Evolutionary conservation across 176 grass and related monocot genomes (phyloP).

Genomic region (Phyllostachys edulis): DNA sequence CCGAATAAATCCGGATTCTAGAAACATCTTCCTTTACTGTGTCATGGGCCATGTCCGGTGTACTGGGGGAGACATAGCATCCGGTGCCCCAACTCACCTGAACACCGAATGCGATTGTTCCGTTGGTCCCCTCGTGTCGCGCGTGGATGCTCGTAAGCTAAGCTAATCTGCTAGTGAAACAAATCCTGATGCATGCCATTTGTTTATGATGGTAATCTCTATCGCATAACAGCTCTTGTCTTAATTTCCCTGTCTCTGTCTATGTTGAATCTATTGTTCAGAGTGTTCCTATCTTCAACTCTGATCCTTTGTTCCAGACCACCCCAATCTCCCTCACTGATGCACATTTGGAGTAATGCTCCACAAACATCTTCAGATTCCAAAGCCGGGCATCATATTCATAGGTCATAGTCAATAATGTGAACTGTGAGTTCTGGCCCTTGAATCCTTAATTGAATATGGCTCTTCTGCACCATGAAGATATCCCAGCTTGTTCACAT

Average conservation of each 20-base stretch:
- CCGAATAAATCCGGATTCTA: too few species aligned
- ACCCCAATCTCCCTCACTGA: conserved; percentile 84
- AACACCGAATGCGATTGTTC: too few species aligned
- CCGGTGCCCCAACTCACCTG: too few species aligned
- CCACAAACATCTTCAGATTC: conserved; percentile 86
- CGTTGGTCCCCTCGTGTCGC: too few species aligned
- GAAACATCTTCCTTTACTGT: too few species aligned
- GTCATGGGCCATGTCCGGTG: too few species aligned
- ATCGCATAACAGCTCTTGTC: conserved; percentile 72
- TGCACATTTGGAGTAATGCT: conserved; percentile 89
- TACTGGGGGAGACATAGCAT: too few species aligned
- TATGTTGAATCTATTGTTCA: conserved; percentile 94
- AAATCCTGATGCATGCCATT: too few species aligned
- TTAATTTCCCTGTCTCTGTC: conserved; percentile 76
- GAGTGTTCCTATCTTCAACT: conserved; percentile 71
- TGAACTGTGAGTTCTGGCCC: conserved; percentile 79
- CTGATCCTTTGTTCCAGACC: conserved; percentile 85
- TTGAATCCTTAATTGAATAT: conserved; percentile 65
- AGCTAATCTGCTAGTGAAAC: too few species aligned
- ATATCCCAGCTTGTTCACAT: too few species aligned
- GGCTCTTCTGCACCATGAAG: conserved; percentile 43
- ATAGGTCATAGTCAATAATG: conserved; percentile 91
- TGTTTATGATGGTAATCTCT: too few species aligned
- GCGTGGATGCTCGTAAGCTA: too few species aligned
- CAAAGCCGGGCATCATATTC: conserved; percentile 75